Evolutionary conservation across 2,329 filamentous ascomycete species (phyloP).

Genomic region (Teratosphaeria epicoccoides): DNA sequence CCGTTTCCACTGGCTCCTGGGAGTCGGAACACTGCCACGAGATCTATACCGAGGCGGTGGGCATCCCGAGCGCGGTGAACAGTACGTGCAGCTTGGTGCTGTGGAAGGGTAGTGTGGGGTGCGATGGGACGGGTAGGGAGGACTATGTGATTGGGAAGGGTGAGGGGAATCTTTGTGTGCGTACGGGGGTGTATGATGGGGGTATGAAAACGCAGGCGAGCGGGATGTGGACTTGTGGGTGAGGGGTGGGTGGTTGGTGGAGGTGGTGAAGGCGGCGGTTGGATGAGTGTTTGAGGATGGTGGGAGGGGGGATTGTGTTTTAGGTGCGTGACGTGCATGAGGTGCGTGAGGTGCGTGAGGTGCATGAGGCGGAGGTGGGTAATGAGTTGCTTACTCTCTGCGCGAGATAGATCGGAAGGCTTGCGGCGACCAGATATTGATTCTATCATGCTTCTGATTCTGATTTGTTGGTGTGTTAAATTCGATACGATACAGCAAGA

Average conservation of each 20-base stretch:
- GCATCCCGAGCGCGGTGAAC: constrained; percentile 9
- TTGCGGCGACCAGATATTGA: too few species aligned
- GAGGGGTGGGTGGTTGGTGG: constrained; percentile 26
- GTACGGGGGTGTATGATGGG: constrained; percentile 16
- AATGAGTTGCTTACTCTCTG: too few species aligned
- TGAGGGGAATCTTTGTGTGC: constrained; percentile 9
- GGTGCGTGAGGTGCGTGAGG: too few species aligned
- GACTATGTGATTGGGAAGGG: constrained; percentile 1
- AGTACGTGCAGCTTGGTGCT: constrained; percentile 14
- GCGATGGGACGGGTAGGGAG: background rate
- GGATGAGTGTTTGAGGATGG: too few species aligned
- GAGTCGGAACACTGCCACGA: constrained; percentile 8
- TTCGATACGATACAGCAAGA: too few species aligned
- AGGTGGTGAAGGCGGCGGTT: too few species aligned
- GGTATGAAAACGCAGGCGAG: constrained; percentile 15
- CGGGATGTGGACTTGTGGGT: constrained; percentile 17
- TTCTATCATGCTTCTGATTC: too few species aligned
- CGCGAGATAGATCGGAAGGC: too few species aligned
- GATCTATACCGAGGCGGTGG: constrained; percentile 9
- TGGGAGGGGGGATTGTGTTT: too few species aligned
- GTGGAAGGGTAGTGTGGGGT: constrained; percentile 2
- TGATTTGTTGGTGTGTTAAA: too few species aligned
- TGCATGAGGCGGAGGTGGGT: too few species aligned
- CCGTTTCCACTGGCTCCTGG: constrained; percentile 9
- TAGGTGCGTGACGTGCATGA: too few species aligned